Evolutionary conservation across 768 basidiomycete species (phyloP).

Genomic region (Sarcodon sp.): DNA sequence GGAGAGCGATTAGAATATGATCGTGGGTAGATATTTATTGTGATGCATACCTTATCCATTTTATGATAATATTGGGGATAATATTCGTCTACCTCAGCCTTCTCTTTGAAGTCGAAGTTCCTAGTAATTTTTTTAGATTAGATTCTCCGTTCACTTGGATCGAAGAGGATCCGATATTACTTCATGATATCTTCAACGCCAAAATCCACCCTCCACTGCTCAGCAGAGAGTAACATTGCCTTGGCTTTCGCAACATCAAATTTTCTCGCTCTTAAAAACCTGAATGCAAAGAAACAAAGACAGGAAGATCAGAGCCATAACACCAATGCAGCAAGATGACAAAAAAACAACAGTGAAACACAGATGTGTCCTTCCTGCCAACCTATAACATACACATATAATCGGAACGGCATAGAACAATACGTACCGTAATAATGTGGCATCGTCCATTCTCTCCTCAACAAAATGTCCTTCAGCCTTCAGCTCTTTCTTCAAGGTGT

Average conservation of each 20-base stretch:
- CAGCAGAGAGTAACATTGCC: slow-evolving; percentile 68
- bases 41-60: slow-evolving; percentile 63
- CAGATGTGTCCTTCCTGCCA: neutral
- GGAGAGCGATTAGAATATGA: neutral
- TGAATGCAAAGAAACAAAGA: slow-evolving; percentile 13
- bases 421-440: slow-evolving; percentile 50
- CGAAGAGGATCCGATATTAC: slow-evolving; percentile 25
- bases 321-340: neutral
- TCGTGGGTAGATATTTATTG: neutral
- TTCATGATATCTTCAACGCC: slow-evolving; percentile 62
- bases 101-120: slow-evolving; percentile 81
- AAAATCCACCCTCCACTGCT: slow-evolving; percentile 86
- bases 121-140: slow-evolving; percentile 21
- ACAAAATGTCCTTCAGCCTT: slow-evolving; percentile 47
- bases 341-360: slow-evolving; percentile 5
- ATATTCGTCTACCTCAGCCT: slow-evolving; percentile 72
- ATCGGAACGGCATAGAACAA: neutral
- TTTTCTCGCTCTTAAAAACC: slow-evolving; percentile 87
- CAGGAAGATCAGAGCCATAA: neutral
- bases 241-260: slow-evolving; percentile 80
- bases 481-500: slow-evolving; percentile 55
- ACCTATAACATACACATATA: neutral
- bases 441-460: slow-evolving; percentile 56
- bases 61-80: slow-evolving; percentile 97
- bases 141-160: neutral